These are phyloP conservation scores for Crithidia sp. DNA, from an alignment of 208 protist species.

Conservation along the genomic window DNA sequence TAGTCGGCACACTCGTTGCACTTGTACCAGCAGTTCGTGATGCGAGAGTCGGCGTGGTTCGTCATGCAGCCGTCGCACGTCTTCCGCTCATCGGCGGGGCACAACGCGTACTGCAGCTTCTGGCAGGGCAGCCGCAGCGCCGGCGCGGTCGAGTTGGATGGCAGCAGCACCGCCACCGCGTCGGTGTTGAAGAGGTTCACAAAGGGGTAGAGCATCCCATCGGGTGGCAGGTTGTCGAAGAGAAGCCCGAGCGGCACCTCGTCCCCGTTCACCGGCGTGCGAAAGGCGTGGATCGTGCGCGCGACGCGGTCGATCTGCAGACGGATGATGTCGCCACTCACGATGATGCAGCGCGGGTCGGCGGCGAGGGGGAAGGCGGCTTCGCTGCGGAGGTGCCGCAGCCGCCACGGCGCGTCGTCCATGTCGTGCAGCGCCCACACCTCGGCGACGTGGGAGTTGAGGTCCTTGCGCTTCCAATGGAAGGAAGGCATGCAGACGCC, in stretches of 20 bases:
- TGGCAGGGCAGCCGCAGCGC: constrained; percentile 76
- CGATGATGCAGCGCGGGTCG: constrained; percentile 86
- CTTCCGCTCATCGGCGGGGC: constrained; percentile 48
- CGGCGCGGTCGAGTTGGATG: constrained; percentile 47
- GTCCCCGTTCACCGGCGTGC: constrained; percentile 79
- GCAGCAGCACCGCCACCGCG: constrained; percentile 85
- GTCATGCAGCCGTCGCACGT: constrained; percentile 79
- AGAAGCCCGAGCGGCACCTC: constrained; percentile 80
- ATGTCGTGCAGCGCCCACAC: constrained; percentile 92
- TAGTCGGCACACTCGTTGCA: constrained; percentile 93
- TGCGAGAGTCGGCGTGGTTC: constrained; percentile 54
- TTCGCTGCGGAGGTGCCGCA: constrained; percentile 69
- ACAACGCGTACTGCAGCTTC: constrained; percentile 73
- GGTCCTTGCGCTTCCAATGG: constrained; percentile 74
- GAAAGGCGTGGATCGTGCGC: constrained; percentile 83
- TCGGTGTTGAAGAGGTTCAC: constrained; percentile 92
- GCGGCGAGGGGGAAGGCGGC: constrained; percentile 66
- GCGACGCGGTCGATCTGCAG: constrained; percentile 80
- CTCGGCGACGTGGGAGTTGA: constrained; percentile 66
- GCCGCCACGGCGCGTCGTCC: constrained; percentile 85
- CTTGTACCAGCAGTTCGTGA: constrained; percentile 79
- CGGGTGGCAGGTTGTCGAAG: constrained; percentile 79
- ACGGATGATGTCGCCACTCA: constrained; percentile 88
- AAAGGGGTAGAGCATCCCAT: constrained; percentile 77
- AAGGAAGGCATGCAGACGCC: constrained; percentile 75